Evolutionary conservation across 2,329 filamentous ascomycete genomes (phyloP).

Genomic region (Claviceps spartinae): DNA sequence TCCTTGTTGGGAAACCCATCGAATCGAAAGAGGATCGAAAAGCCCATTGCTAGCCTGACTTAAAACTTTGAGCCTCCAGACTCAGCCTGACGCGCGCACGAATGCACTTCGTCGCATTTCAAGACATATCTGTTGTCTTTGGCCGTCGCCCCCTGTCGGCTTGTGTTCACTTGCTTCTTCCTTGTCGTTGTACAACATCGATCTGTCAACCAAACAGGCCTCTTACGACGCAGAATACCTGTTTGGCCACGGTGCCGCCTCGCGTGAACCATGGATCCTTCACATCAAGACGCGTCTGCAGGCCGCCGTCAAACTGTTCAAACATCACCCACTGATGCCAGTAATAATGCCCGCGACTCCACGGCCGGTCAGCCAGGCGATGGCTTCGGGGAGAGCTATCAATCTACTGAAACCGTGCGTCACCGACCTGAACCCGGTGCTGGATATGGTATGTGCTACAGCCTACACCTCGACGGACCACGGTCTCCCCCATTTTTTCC

Average conservation of each 20-base stretch:
- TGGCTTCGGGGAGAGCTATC: constrained; percentile 38
- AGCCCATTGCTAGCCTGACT: too few relatives aligned
- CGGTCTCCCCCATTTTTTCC: background rate
- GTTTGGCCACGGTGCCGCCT: constrained; percentile 4
- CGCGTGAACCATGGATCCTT: constrained; percentile 29
- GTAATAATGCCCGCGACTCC: constrained; percentile 25
- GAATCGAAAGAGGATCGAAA: too few relatives aligned
- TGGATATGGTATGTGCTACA: constrained; percentile 35
- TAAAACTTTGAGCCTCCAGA: background rate
- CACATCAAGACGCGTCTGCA: constrained; percentile 20
- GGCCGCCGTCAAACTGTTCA: constrained; percentile 23
- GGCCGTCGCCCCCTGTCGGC: background rate
- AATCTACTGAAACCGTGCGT: constrained; percentile 47
- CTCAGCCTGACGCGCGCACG: background rate
- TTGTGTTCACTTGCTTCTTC: background rate
- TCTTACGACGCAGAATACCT: constrained; percentile 2
- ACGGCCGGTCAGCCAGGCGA: constrained; percentile 26
- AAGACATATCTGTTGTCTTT: background rate
- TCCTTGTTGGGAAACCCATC: background rate
- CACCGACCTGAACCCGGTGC: constrained; percentile 34
- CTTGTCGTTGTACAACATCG: background rate
- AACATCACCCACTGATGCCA: constrained; percentile 37
- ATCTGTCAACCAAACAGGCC: background rate
- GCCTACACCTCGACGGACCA: background rate
- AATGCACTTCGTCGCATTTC: background rate